Conservation (phyloP, 306 rosid genomes). For the Vigna mungo region DNA sequence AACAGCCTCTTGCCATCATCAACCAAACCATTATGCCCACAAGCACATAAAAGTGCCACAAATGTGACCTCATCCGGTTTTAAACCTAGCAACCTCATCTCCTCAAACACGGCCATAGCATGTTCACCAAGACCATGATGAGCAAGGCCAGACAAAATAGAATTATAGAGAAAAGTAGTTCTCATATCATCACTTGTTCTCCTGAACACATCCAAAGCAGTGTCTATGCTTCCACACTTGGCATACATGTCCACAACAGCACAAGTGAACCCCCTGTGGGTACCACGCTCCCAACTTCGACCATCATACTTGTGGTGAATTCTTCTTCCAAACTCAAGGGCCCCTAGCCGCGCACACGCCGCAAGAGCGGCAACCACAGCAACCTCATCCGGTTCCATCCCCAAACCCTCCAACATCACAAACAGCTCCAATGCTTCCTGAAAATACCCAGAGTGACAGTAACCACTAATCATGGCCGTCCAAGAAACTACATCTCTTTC, state of each 20-base stretch:
- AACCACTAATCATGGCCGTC: slow-evolving; percentile 58
- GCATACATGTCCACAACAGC: slow-evolving; percentile 61
- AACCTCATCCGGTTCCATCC: slow-evolving; percentile 46
- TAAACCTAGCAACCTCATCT: slow-evolving; percentile 49
- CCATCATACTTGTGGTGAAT: slow-evolving; percentile 53
- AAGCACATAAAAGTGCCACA: slow-evolving; percentile 56
- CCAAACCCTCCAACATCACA: slow-evolving; percentile 49
- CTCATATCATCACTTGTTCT: slow-evolving; percentile 41
- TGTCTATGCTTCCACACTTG: slow-evolving; percentile 52
- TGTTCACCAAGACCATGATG: slow-evolving; percentile 55
- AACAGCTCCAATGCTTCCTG: slow-evolving; percentile 57
- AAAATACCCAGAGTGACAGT: slow-evolving; percentile 45
- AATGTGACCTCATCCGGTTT: slow-evolving; percentile 51
- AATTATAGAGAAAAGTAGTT: slow-evolving; percentile 51
- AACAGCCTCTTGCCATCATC: slow-evolving; percentile 54
- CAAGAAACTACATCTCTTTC: slow-evolving; percentile 51
- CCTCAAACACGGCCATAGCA: slow-evolving; percentile 47
- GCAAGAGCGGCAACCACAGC: slow-evolving; percentile 53
- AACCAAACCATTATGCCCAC: slow-evolving; percentile 58
- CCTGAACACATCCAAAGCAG: slow-evolving; percentile 53
- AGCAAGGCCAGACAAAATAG: slow-evolving; percentile 61
- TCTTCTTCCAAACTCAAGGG: slow-evolving; percentile 54
- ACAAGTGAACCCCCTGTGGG: slow-evolving; percentile 32
- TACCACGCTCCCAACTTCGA: slow-evolving; percentile 33
- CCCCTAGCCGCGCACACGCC: slow-evolving; percentile 53